Evolutionary conservation across 495 filamentous ascomycete species (phyloP).

Genomic region (Astrothelium subdiscretum): DNA sequence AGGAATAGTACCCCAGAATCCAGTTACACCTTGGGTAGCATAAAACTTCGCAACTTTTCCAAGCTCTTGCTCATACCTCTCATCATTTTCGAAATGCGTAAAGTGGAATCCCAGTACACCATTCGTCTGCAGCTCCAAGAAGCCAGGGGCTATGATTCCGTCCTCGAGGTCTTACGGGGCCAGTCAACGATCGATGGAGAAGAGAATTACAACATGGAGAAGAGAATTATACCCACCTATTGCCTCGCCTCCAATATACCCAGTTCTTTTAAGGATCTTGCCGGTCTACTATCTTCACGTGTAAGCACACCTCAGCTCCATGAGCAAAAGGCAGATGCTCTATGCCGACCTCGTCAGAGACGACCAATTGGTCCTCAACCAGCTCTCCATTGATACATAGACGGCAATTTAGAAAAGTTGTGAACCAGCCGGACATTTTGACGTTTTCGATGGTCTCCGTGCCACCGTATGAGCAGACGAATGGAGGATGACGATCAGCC

Average conservation of each 20-base stretch:
- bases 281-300: conserved; percentile 12
- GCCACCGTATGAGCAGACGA: not conserved
- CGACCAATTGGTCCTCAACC: conserved; percentile 25
- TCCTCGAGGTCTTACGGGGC: conserved; percentile 29
- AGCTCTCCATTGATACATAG: conserved; percentile 32
- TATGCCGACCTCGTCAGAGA: conserved; percentile 19
- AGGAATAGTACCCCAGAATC: conserved; percentile 32
- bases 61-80: conserved; percentile 22
- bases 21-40: conserved; percentile 30
- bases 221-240: not conserved
- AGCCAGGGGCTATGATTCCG: conserved; percentile 29
- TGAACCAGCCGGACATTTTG: conserved; percentile 21
- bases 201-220: not conserved
- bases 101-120: conserved; percentile 33
- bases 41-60: conserved; percentile 24
- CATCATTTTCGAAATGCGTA: conserved; percentile 27
- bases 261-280: conserved; percentile 29
- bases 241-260: conserved; percentile 28
- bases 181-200: not conserved
- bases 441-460: not conserved
- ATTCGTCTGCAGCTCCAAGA: conserved; percentile 32
- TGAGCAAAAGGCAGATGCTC: not conserved
- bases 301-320: not conserved
- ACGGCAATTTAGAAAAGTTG: conserved; percentile 33
- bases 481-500: not conserved